Base-by-base conservation (phyloP, 192 early-diverging fungal genomes). In the Mortierella hygrophila region DNA sequence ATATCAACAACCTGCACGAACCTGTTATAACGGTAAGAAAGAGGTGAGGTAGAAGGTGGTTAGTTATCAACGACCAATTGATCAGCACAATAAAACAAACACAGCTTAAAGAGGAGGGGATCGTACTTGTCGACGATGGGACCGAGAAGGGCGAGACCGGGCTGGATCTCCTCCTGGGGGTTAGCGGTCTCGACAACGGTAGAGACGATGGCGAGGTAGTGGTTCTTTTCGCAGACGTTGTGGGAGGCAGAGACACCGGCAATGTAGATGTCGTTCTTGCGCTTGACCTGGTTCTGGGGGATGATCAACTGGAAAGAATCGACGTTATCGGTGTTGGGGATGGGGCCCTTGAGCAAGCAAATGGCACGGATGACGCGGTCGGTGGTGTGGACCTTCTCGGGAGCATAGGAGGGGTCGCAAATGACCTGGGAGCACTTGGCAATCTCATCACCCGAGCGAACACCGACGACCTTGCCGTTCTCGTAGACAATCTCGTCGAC, bases 221-320 rank as follows among this genome's bases (percentile, higher is more conserved):
- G 92, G 82, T 94, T 94, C 87, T 95, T 94, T 57, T 97, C 95
- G 79, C 97, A 97, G 63, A 99, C 96, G 84, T 96, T 95, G 93
- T 99, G 99, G 38, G 94, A 92, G 23, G 90, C 89, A 32, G 97
- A 98, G 75, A 99, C 94, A 63, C 94, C 93, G 10, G 98, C 97
- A 73, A 99, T 91, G 89, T 99, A 99, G 74, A 99, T 97, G 76
- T 99, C 99, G 83, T 99, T 94, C 83, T 97, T 91, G 82, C 99
- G 94, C 74, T 94, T 92, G 75, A 98, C 93, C 91, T 99, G 98
- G 74, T 99, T 97, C 91, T 99, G 99, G 54, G 99, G 98, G 82
- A 99, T 94, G 78, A 99, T 96, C 81, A 99, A 91, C 89, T 99
- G 99, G 57, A 97, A 92, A 37, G 98, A 98, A 77, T 98, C 96